Evolutionary conservation across 2,329 filamentous ascomycete species (phyloP).

Genomic region (Nigrospora oryzae): DNA sequence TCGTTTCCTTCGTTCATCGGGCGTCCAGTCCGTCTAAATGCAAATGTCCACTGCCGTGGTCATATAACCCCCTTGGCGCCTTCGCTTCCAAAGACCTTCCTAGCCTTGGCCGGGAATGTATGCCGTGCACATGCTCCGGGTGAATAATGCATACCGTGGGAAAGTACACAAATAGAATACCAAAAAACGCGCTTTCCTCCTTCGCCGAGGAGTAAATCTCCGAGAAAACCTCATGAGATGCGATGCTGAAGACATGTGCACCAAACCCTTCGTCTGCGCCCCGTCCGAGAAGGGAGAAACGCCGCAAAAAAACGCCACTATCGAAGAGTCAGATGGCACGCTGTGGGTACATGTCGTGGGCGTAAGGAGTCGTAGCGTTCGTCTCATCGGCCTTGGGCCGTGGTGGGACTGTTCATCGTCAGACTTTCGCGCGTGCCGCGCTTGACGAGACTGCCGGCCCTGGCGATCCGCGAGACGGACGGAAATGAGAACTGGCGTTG

Average conservation of each 20-base stretch:
- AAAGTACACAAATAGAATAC: no score
- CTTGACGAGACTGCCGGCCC: constrained; percentile 36
- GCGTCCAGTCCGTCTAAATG: no score
- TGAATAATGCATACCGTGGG: no score
- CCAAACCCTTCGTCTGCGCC: no score
- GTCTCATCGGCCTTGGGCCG: constrained; percentile 34
- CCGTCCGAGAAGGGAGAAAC: neutral
- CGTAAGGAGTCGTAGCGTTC: constrained; percentile 19
- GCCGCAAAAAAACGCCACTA: constrained; percentile 8
- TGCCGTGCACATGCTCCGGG: no score
- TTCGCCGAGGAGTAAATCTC: no score
- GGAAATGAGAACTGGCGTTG: constrained; percentile 37
- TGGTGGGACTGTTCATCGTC: constrained; percentile 28
- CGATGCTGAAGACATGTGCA: neutral
- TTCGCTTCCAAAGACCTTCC: no score
- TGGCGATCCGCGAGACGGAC: constrained; percentile 30
- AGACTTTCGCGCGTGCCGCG: constrained; percentile 34
- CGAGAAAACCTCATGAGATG: neutral
- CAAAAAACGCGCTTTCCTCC: no score
- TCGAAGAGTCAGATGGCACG: constrained; percentile 14
- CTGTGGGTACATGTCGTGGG: constrained; percentile 22
- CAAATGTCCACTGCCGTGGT: no score
- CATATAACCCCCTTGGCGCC: no score
- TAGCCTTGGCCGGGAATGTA: no score
- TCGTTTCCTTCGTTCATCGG: no score